Evolutionary conservation across 2,329 filamentous ascomycete species (phyloP).

Genomic region (Sarocladium strictum): DNA sequence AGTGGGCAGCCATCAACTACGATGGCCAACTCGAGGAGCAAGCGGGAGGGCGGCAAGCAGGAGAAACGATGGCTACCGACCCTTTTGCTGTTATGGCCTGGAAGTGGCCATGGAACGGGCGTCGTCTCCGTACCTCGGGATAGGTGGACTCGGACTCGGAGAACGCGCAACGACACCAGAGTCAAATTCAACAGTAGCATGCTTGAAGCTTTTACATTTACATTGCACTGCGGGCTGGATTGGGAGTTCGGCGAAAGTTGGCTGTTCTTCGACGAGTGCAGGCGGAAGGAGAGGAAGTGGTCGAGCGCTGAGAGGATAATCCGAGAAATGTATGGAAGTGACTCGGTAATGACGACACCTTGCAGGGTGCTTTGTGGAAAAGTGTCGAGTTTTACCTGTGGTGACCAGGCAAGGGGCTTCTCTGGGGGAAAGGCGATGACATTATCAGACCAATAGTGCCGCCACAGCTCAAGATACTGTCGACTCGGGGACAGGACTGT

Average conservation of each 20-base stretch:
- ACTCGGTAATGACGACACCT: no score
- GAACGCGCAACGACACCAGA: not conserved
- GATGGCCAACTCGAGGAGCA: not conserved
- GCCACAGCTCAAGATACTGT: no score
- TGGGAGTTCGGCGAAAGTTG: not conserved
- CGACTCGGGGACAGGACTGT: no score
- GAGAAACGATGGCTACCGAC: conserved; percentile 28
- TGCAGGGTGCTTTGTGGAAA: no score
- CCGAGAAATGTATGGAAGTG: no score
- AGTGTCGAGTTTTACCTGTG: no score
- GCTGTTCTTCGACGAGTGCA: not conserved
- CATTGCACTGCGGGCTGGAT: not conserved
- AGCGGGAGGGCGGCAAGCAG: conserved; percentile 16
- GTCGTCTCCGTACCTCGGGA: not conserved
- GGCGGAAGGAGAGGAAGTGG: not conserved
- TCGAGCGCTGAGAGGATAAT: not conserved
- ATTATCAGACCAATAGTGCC: no score
- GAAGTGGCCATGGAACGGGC: not conserved
- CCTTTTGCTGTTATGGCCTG: not conserved
- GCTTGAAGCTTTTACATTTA: not conserved
- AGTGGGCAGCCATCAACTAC: not conserved
- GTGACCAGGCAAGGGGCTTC: no score
- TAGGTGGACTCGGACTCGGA: not conserved
- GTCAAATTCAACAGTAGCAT: not conserved
- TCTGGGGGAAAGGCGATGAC: no score